Evolutionary conservation across 768 basidiomycete species (phyloP), one percentile per base, ranked within the genome.

Genomic region (Lactarius hatsudake): DNA sequence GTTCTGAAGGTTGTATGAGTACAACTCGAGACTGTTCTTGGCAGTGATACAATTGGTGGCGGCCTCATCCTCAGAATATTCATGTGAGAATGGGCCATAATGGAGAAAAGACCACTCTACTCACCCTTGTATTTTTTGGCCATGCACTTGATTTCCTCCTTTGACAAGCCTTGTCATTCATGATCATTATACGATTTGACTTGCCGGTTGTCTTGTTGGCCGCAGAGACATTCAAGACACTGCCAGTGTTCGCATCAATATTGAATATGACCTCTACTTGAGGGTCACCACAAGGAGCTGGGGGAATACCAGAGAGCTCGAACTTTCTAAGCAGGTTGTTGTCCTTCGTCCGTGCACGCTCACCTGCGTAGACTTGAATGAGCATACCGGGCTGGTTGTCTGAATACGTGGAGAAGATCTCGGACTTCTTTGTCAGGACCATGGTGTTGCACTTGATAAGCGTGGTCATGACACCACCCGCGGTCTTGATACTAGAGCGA

Each of bases 321-420:
- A 98, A 98, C 81, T 98, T 97, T n/a, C 96, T 96, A 76, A 98
- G 92, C 42, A 95, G 78, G 82, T 98, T 97, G 85, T 98, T 98
- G 82, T 98, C 96, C 84, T 96, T 97, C 67, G 96, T 97, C 75
- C 94, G 92, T 40, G 95, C 94, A 83, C 96, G 94, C 78, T 98
- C 95, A 79, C 96, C 96, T 83, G 98, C 96, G 81, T 87, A 97
- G 45, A 98, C 96, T 77, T 97, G 95, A 78, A 98, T 97, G 75
- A 97, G 87, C 56, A 98, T 95, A 84, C 95, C 94, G 65, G 96
- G 95, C 78, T 98, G 95, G 83, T 98, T 97, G 83, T 97, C 95
- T 71, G 95, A 89, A 83, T 96, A 96, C 23, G 96, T 98, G 51
- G 96, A 98, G 87, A 98, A 97, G 75, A 90, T 93, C 82, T 98